A percentile compares a stretch with the other conserved stretches of the same genome.
These are phyloP conservation scores for Nectriaceae sp. DNA, from an alignment of 2,329 filamentous ascomycete species.

Conservation along the genomic window DNA sequence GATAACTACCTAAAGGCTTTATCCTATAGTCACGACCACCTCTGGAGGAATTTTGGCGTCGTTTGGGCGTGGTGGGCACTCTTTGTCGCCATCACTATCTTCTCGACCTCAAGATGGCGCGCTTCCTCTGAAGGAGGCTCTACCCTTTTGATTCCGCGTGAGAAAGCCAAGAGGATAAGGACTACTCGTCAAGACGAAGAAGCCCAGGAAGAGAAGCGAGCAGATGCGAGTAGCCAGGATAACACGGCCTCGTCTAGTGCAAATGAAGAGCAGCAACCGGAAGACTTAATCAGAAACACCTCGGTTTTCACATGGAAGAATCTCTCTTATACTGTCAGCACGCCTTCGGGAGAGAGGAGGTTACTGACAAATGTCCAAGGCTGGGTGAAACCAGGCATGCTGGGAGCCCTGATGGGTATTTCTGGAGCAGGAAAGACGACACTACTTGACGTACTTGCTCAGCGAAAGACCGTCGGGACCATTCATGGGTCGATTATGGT, in stretches of 20 bases:
- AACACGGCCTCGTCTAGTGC: conserved; percentile 6
- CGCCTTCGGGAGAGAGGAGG: conserved; percentile 59
- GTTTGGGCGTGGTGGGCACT: conserved; percentile 65
- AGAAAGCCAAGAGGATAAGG: conserved; percentile 46
- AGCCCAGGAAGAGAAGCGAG: conserved; percentile 6
- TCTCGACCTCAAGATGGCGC: conserved; percentile 59
- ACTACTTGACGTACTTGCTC: conserved; percentile 78
- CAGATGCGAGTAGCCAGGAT: not conserved
- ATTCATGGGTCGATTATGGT: conserved; percentile 76
- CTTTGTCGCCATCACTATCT: conserved; percentile 59
- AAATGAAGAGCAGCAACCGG: conserved; percentile 12
- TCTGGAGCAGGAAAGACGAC: conserved; percentile 86
- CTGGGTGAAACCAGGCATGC: conserved; percentile 78
- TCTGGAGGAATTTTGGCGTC: conserved; percentile 65
- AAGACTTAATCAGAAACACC: conserved; percentile 59
- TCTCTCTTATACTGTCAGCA: conserved; percentile 69
- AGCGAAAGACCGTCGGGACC: conserved; percentile 76
- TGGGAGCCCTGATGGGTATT: conserved; percentile 78
- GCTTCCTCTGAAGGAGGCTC: conserved; percentile 53
- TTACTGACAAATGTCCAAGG: conserved; percentile 81
- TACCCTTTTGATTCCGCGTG: conserved; percentile 62
- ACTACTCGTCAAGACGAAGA: conserved; percentile 38
- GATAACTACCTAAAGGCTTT: conserved; percentile 60
- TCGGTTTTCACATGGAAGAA: conserved; percentile 76
- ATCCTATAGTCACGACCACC: conserved; percentile 50